phyloP scores from a whole-genome alignment of 306 rosid genomes.

The Glycine tomentella region DNA sequence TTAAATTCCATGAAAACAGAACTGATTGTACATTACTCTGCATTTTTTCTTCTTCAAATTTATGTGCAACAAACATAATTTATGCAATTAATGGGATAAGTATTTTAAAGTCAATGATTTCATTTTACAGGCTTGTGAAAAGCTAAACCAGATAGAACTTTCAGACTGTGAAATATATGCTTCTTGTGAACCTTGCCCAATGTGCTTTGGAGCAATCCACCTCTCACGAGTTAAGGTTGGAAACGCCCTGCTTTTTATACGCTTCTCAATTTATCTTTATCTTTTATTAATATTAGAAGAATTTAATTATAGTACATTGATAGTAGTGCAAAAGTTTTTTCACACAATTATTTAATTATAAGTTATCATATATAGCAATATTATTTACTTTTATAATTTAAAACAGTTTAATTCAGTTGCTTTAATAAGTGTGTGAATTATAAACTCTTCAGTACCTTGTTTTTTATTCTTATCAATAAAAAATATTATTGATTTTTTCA shows the following conservation, averaged over 20 bases:
- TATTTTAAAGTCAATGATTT: neutral
- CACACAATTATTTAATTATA: neutral
- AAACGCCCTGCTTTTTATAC: neutral
- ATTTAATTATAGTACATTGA: neutral
- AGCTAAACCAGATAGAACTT: constrained; percentile 86
- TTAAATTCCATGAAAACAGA: neutral
- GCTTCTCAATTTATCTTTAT: too few relatives aligned
- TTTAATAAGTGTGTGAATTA: too few relatives aligned
- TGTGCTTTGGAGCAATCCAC: constrained; percentile 99
- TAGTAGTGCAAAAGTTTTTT: neutral
- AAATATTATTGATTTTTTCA: neutral
- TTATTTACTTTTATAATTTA: neutral
- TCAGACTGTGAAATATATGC: constrained; percentile 92
- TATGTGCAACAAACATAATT: constrained; percentile 10
- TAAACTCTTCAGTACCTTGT: too few relatives aligned
- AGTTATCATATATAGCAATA: too few relatives aligned
- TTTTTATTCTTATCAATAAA: too few relatives aligned
- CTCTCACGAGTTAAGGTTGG: constrained; percentile 91
- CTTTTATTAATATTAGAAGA: neutral
- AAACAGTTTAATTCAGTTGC: too few relatives aligned
- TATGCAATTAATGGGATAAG: neutral
- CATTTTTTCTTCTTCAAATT: neutral
- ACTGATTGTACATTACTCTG: neutral
- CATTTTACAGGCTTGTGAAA: constrained; percentile 80
- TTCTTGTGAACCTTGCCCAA: constrained; percentile 98